phyloP scores from a whole-genome alignment of 768 basidiomycete species.

The Flagelloscypha sp. region DNA sequence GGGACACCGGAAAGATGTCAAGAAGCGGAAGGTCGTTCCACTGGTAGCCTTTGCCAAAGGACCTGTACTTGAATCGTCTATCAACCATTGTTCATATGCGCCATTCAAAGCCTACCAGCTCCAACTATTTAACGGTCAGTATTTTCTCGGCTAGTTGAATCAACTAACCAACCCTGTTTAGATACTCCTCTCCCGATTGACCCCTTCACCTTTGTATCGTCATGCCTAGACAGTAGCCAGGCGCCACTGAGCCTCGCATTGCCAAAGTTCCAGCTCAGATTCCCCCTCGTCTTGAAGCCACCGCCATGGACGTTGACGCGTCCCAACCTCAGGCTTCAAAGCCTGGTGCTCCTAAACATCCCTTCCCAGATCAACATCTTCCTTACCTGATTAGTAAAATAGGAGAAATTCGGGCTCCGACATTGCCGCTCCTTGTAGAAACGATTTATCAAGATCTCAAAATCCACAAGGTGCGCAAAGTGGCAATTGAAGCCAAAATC shows the following conservation, averaged over 20 bases:
- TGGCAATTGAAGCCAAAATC: constrained; percentile 74
- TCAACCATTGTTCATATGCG: constrained; percentile 62
- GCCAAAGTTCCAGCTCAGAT: constrained; percentile 14
- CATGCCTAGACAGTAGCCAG: constrained; percentile 29
- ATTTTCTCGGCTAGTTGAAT: constrained; percentile 3
- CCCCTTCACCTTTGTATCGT: constrained; percentile 69
- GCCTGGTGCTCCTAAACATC: constrained; percentile 35
- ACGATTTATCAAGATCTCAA: constrained; percentile 63
- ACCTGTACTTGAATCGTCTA: constrained; percentile 65
- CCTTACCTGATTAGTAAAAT: constrained; percentile 58
- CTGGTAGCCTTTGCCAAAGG: constrained; percentile 78
- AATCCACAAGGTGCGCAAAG: constrained; percentile 71
- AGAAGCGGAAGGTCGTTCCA: constrained; percentile 70
- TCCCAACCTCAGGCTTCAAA: constrained; percentile 9
- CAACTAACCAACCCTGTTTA: constrained; percentile 19
- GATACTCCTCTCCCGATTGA: constrained; percentile 68
- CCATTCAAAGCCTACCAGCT: constrained; percentile 70
- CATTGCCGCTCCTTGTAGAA: constrained; percentile 61
- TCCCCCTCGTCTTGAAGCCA: constrained; percentile 21
- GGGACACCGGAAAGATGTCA: constrained; percentile 42
- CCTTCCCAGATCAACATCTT: constrained; percentile 64
- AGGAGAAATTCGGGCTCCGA: constrained; percentile 48
- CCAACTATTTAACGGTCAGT: constrained; percentile 76
- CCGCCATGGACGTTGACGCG: constrained; percentile 2
- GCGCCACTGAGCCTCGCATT: constrained; percentile 13